Conservation (phyloP, 202 grass and related monocot genomes). For the Zoysia matrella region DNA sequence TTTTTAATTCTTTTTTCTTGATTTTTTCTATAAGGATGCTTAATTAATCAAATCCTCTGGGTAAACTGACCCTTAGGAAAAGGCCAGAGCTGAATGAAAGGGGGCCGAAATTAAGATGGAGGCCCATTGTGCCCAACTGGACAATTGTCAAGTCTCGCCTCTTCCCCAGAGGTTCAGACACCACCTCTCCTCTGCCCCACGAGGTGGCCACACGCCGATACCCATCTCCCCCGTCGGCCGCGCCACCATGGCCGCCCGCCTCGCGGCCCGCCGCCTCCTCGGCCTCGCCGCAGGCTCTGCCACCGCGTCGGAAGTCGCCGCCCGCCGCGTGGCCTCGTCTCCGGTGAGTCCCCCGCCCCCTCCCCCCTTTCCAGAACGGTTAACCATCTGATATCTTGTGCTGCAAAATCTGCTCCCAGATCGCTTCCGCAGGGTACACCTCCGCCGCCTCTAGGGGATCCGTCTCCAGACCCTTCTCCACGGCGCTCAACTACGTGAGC, state of each 20-base stretch:
- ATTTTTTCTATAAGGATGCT: too few relatives aligned
- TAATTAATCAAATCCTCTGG: too few relatives aligned
- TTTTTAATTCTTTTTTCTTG: too few relatives aligned
- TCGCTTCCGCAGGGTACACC: constrained; percentile 39
- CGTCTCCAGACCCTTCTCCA: constrained; percentile 39
- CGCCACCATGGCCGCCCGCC: constrained; percentile 70
- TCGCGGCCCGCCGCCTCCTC: constrained; percentile 74
- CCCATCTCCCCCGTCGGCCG: constrained; percentile 14
- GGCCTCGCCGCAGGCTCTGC: constrained; percentile 49
- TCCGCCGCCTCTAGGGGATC: constrained; percentile 32
- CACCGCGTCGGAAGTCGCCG: constrained; percentile 14
- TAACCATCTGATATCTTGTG: constrained; percentile 42
- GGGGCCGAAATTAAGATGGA: neutral
- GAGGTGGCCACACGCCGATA: constrained; percentile 34
- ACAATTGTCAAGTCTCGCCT: neutral
- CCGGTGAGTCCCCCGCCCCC: constrained; percentile 42
- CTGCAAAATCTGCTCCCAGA: constrained; percentile 39
- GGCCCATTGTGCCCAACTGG: neutral
- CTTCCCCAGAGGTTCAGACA: neutral
- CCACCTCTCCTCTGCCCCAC: neutral
- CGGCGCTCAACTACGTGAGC: constrained; percentile 68
- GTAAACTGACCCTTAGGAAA: too few relatives aligned
- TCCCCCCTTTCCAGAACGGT: too few relatives aligned
- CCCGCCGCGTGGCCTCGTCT: constrained; percentile 50
- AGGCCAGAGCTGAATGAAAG: too few relatives aligned